These are phyloP conservation scores for Pleurotus salmoneostramineus DNA, from an alignment of 768 basidiomycete species.

Conservation along the genomic window DNA sequence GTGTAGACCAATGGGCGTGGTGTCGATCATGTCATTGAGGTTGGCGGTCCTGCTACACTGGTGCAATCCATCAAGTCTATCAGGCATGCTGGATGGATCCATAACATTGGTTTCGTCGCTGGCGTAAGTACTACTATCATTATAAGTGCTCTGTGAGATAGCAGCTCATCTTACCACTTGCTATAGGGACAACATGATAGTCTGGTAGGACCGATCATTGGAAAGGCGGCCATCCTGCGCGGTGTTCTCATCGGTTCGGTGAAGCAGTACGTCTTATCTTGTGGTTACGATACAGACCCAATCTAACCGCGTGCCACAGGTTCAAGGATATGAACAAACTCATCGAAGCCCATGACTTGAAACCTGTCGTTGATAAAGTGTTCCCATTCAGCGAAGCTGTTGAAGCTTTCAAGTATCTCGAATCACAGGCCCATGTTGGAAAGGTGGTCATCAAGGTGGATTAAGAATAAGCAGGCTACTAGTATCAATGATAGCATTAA, in stretches of 20 bases:
- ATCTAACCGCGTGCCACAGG: conserved; percentile 18
- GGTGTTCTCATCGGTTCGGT: conserved; percentile 56
- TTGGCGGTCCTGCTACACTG: conserved; percentile 53
- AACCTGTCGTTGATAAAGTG: conserved; percentile 52
- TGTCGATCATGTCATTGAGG: conserved; percentile 38
- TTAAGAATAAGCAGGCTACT: neutral
- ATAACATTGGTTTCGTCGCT: conserved; percentile 50
- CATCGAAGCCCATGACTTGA: conserved; percentile 38
- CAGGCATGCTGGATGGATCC: conserved; percentile 37
- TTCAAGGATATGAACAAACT: conserved; percentile 52
- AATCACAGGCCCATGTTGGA: conserved; percentile 55
- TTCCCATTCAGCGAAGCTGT: conserved; percentile 53
- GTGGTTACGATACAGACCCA: too few relatives aligned
- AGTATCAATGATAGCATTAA: too few relatives aligned
- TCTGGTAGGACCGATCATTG: conserved; percentile 24
- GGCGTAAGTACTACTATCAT: conserved; percentile 20
- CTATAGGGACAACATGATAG: conserved; percentile 24
- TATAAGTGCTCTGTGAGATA: neutral
- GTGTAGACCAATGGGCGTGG: conserved; percentile 32
- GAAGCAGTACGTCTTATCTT: conserved; percentile 38
- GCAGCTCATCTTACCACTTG: conserved; percentile 10
- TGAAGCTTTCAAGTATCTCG: conserved; percentile 49
- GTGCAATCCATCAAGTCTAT: conserved; percentile 35
- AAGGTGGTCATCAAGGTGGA: conserved; percentile 56
- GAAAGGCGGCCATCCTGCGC: conserved; percentile 36